Evolutionary conservation across 495 filamentous ascomycete genomes (phyloP), one percentile per base, ranked within the genome.

Genomic region (Massariosphaeria phaeospora): DNA sequence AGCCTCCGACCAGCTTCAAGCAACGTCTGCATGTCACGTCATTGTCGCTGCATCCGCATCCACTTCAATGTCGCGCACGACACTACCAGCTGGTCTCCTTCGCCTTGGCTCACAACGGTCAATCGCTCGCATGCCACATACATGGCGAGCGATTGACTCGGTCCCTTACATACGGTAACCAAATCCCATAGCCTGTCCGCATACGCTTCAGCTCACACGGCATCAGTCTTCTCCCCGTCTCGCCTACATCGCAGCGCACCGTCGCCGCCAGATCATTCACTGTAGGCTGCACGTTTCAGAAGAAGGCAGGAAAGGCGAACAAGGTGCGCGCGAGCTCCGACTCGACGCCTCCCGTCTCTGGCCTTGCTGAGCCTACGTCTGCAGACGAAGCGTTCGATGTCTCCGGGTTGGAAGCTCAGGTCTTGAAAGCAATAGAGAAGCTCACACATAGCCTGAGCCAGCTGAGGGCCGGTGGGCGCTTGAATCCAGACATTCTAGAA

Each of bases 401-500:
- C 55, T 75, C 78, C 6, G 70, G 76, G 56, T 72, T 95, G 10
- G 72, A 83, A 30, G 64, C 73, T 25, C 75, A 76, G n/a, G 81
- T 90, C 54, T 66, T 72, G 21, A 70, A 72, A 38, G 73, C 77
- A 24, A 71, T 84, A 31, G 73, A 76, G 59, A 76, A 75, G 53
- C 74, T 84, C 48, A 76, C 74, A 33, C 76, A 80, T 55, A 75
- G 81, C n/a, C 75, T 93, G 7, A 77, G 79, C 30, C 81, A 83
- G 63, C 72, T 90, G 18, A 75, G 81, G 0, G 70, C 76, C 0
- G 82, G 85, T 24, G 84, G 84, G 0, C 73, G 84, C 15, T 81
- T 89, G 70, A 86, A 84, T 64, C 79, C 84, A 0, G 80, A 84
- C 31, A 55, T 74, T 0, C 68, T 94, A 29, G 85, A 89, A 63